Evolutionary conservation across 106 monocot species (phyloP), one percentile per base, ranked within the genome.

Genomic region (Acorus gramineus): DNA sequence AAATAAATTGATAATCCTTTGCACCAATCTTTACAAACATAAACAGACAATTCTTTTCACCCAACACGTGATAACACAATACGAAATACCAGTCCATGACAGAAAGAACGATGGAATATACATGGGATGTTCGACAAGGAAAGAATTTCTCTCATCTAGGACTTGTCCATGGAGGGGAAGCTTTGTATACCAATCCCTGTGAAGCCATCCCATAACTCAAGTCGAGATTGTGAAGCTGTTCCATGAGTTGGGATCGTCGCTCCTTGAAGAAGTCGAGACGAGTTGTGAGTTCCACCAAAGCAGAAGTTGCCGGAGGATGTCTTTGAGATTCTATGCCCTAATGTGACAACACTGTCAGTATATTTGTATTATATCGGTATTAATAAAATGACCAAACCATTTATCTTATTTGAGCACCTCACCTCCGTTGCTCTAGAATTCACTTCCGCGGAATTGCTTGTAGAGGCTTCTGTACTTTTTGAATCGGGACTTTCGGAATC

Each of bases 241-340:
- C 91, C 83, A 98, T 91, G 9, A 98, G 83, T 68, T 98, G 96
- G 3, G 96, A 88, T 63, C 96, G 78, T 49, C 96, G 72, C 51
- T 91, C 87, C 62, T 88, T 98, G 72, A 98, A 98, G 73, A 92
- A 98, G 71, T 92, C 96, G 10, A 98, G 96, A 0, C 96, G 84
- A 2, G 96, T 79, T 8, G 96, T 91, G 14, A 98, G 76, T 49
- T 98, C 91, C 56, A 98, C 78, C 67, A 98, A 73, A 46, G 96
- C 87, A n/a, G 91, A 85, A 49, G 96, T 88, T 13, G 91, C 73
- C 55, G 77, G 58, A 11, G 80, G 82, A 14, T 76, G 82, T 72
- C 77, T 82, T 48, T 66, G 73, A 63, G 63, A 77, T 46, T 86
- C 87, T 43, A 73, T 11, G 1, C 74, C 86, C 87, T 86, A 63